Evolutionary conservation across 495 filamentous ascomycete species (phyloP).

Genomic region (Copromyces sp.): DNA sequence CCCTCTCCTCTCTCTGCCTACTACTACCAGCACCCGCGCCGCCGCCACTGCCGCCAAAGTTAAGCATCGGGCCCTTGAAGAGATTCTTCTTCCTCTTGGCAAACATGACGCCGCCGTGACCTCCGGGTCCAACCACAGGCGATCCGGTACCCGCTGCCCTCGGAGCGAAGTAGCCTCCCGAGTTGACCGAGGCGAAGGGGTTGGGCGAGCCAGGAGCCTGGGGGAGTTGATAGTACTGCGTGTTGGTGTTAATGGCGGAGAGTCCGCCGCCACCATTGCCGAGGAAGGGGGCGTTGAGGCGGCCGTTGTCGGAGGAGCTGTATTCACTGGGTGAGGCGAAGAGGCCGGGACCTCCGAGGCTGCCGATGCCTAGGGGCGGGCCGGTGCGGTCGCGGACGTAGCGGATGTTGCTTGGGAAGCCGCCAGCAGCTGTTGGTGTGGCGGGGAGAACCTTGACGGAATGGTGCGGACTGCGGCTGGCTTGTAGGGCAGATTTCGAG

Average conservation of each 20-base stretch:
- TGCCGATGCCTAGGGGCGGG: conserved; percentile 19
- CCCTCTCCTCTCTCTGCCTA: conserved; percentile 5
- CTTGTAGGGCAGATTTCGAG: conserved; percentile 52
- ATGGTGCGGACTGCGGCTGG: conserved; percentile 65
- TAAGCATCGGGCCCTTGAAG: conserved; percentile 77
- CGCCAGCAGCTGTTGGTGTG: conserved; percentile 63
- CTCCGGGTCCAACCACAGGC: conserved; percentile 5
- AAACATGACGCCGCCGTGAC: conserved; percentile 62
- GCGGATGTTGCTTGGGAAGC: conserved; percentile 82
- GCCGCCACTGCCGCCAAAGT: conserved; percentile 24
- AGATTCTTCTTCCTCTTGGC: conserved; percentile 80
- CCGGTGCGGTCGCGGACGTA: conserved; percentile 53
- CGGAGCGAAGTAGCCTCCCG: neutral
- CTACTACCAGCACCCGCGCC: conserved; percentile 19
- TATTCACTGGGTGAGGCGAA: conserved; percentile 5
- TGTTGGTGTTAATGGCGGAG: neutral
- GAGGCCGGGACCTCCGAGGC: conserved; percentile 15
- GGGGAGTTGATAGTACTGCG: neutral
- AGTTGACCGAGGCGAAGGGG: conserved; percentile 4
- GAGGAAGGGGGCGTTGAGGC: neutral
- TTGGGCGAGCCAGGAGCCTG: neutral
- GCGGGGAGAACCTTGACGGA: conserved; percentile 92
- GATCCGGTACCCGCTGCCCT: neutral
- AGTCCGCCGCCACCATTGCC: neutral
- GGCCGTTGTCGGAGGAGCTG: neutral